Evolutionary conservation across 768 basidiomycete species (phyloP).

Genomic region (Phlebiopsis gigantea): DNA sequence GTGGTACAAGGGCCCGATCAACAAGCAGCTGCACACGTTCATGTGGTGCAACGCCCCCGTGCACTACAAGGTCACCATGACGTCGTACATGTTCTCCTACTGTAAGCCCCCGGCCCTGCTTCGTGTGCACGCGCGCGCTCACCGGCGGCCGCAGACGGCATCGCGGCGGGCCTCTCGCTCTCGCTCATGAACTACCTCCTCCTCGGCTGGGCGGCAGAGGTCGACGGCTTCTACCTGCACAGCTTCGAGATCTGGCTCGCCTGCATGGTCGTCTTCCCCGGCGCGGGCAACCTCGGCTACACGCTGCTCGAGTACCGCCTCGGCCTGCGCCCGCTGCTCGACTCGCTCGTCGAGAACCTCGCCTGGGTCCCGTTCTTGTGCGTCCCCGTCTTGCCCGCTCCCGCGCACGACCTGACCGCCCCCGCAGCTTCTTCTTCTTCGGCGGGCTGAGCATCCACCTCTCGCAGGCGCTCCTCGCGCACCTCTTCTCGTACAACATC

Average conservation of each 20-base stretch:
- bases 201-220: conserved; percentile 47
- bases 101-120: conserved; percentile 21
- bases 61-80: conserved; percentile 80
- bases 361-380: conserved; percentile 74
- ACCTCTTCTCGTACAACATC: conserved; percentile 55
- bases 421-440: conserved; percentile 45
- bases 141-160: conserved; percentile 36
- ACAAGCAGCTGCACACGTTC: conserved; percentile 70
- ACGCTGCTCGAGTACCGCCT: conserved; percentile 67
- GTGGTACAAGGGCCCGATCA: conserved; percentile 80
- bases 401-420: background rate
- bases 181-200: conserved; percentile 68
- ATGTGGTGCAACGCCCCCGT: conserved; percentile 73
- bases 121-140: background rate
- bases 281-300: conserved; percentile 61
- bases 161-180: conserved; percentile 57
- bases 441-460: conserved; percentile 52
- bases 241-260: conserved; percentile 73
- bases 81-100: conserved; percentile 54
- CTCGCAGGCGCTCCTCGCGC: conserved; percentile 46
- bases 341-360: conserved; percentile 50
- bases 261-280: conserved; percentile 65
- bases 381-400: conserved; percentile 19
- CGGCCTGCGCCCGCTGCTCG: conserved; percentile 47
- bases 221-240: conserved; percentile 70